Conservation (phyloP, 331 rosid genomes). For the Malus hybrid region DNA sequence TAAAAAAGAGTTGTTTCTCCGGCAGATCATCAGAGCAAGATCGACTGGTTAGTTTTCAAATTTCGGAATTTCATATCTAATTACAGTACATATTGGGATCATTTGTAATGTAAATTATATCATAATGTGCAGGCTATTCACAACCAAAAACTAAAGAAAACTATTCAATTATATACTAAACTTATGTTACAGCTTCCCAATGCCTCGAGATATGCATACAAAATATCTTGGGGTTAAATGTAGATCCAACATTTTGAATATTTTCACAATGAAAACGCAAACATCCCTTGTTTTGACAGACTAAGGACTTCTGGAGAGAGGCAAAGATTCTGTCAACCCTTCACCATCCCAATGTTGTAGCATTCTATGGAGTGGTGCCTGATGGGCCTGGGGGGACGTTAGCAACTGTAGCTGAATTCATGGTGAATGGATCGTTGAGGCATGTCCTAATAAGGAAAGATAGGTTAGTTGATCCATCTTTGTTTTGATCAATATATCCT, state of each 20-base stretch:
- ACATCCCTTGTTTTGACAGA: slow-evolving; percentile 32
- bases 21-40: slow-evolving; percentile 88
- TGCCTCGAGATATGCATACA: not conserved
- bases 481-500: not conserved
- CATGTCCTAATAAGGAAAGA: slow-evolving; percentile 70
- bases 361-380: slow-evolving; percentile 92
- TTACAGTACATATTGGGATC: not conserved
- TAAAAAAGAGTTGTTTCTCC: slow-evolving; percentile 85
- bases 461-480: slow-evolving; percentile 33
- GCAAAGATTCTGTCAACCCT: slow-evolving; percentile 87
- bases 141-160: not conserved
- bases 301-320: slow-evolving; percentile 93
- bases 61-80: not conserved
- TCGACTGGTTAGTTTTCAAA: slow-evolving; percentile 42
- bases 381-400: slow-evolving; percentile 80
- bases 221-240: not conserved
- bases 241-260: not conserved
- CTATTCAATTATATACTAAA: not conserved
- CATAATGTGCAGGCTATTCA: not conserved
- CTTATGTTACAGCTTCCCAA: not conserved
- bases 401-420: slow-evolving; percentile 88
- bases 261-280: slow-evolving; percentile 9
- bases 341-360: slow-evolving; percentile 97
- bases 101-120: not conserved
- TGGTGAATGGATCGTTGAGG: slow-evolving; percentile 94